phyloP scores from a whole-genome alignment of 78 protist genomes.

The Carpediemonas membranifera region DNA sequence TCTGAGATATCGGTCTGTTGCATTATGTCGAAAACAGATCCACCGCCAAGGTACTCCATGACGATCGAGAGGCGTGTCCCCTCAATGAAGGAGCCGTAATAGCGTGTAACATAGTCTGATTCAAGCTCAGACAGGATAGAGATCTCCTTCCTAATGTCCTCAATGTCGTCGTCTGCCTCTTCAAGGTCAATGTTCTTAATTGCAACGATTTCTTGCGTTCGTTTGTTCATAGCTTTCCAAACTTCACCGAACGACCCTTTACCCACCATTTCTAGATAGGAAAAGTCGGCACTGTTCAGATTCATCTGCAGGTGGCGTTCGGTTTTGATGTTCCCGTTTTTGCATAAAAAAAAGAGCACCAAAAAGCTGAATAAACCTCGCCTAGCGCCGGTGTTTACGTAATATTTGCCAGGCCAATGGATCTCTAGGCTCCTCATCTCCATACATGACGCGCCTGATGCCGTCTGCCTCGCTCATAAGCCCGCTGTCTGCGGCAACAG shows the following conservation, averaged over 20 bases:
- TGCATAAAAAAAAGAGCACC: too few relatives aligned
- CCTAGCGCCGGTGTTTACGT: too few relatives aligned
- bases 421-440: too few relatives aligned
- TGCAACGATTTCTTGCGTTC: slow-evolving; percentile 61
- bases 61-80: slow-evolving; percentile 76
- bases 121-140: slow-evolving; percentile 59
- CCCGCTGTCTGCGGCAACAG: too few relatives aligned
- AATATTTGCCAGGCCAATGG: too few relatives aligned
- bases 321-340: too few relatives aligned
- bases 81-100: slow-evolving; percentile 58
- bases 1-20: slow-evolving; percentile 63
- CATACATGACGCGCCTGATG: too few relatives aligned
- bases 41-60: slow-evolving; percentile 86
- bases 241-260: slow-evolving; percentile 43
- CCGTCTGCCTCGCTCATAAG: too few relatives aligned
- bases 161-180: slow-evolving; percentile 84
- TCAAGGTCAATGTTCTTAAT: slow-evolving; percentile 85
- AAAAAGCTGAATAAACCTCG: too few relatives aligned
- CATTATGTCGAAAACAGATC: slow-evolving; percentile 73
- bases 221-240: slow-evolving; percentile 37
- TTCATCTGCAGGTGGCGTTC: too few relatives aligned
- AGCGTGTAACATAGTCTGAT: slow-evolving; percentile 56
- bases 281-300: too few relatives aligned
- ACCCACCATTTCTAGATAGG: too few relatives aligned
- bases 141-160: slow-evolving; percentile 79